These are phyloP conservation scores for Colletotrichum godetiae DNA, from an alignment of 2,329 filamentous ascomycete genomes.

Conservation along the genomic window DNA sequence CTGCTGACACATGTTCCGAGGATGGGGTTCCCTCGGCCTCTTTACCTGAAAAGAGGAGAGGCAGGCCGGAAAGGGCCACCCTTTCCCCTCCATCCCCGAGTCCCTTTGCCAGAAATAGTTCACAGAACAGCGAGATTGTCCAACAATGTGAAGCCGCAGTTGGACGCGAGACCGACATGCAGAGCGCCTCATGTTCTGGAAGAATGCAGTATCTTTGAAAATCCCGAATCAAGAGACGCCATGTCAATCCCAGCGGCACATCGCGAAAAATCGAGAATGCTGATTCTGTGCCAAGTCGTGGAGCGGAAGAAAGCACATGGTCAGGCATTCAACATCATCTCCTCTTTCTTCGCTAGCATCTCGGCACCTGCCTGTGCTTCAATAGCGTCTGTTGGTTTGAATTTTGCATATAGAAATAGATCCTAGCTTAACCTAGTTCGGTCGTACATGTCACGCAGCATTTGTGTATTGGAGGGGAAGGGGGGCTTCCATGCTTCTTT, in stretches of 20 bases:
- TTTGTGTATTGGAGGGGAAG: not conserved
- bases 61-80: not conserved
- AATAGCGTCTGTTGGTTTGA: conserved; percentile 1
- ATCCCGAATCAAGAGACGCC: not conserved
- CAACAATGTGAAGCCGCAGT: not conserved
- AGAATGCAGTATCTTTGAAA: not conserved
- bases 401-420: conserved; percentile 8
- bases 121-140: not conserved
- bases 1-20: conserved; percentile 21
- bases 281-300: not conserved
- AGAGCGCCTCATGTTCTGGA: not conserved
- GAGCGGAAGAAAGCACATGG: not conserved
- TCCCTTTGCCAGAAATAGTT: not conserved
- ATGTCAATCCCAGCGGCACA: not conserved
- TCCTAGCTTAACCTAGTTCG: not conserved
- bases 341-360: conserved; percentile 5
- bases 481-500: not conserved
- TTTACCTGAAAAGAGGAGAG: conserved; percentile 18
- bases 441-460: conserved; percentile 1
- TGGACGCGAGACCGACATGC: not conserved
- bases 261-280: not conserved
- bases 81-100: not conserved
- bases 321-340: conserved; percentile 19
- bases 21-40: not conserved
- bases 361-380: not conserved